A percentile compares a stretch with the other conserved stretches of the same genome.
phyloP scores from a whole-genome alignment of 2,329 filamentous ascomycete species.

The Rutstroemia sp. region DNA sequence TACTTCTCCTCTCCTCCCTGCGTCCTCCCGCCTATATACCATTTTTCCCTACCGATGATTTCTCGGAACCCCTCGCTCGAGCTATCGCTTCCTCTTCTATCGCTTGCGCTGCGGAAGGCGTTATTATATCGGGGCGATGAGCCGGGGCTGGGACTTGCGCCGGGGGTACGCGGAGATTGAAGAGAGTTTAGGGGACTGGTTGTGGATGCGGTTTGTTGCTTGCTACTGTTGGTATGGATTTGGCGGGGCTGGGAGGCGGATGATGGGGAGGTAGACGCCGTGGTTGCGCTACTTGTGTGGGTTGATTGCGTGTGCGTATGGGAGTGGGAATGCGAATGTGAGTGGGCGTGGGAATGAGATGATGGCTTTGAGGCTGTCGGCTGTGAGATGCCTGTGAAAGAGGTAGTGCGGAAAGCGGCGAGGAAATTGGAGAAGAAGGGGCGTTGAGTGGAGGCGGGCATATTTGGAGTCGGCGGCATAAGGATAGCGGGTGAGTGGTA shows the following conservation, averaged over 20 bases:
- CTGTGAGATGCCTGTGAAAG: slow-evolving; percentile 16
- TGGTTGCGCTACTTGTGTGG: too few relatives aligned
- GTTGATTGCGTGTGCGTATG: too few relatives aligned
- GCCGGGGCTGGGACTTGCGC: background rate
- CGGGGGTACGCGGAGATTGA: background rate
- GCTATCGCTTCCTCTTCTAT: slow-evolving; percentile 59
- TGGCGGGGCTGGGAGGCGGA: slow-evolving; percentile 5
- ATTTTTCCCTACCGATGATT: slow-evolving; percentile 64
- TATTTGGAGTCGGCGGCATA: background rate
- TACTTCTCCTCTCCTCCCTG: slow-evolving; percentile 72
- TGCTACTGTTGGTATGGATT: background rate
- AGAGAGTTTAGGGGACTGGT: slow-evolving; percentile 12
- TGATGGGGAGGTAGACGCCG: background rate
- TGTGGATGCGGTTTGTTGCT: slow-evolving; percentile 18
- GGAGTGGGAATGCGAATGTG: slow-evolving; percentile 9
- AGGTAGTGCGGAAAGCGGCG: slow-evolving; percentile 26
- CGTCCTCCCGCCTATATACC: slow-evolving; percentile 74
- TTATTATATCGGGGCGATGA: background rate
- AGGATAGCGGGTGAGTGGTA: background rate
- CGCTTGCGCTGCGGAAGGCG: background rate
- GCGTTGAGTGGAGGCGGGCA: slow-evolving; percentile 25
- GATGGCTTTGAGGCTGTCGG: slow-evolving; percentile 21
- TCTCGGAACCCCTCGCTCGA: slow-evolving; percentile 71
- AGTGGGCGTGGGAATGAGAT: slow-evolving; percentile 24
- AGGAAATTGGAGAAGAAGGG: slow-evolving; percentile 30